A percentile compares a stretch with the other conserved stretches of the same genome.
These are phyloP conservation scores for Colletotrichum phormii DNA, from an alignment of 2,329 filamentous ascomycete species.

Conservation along the genomic window DNA sequence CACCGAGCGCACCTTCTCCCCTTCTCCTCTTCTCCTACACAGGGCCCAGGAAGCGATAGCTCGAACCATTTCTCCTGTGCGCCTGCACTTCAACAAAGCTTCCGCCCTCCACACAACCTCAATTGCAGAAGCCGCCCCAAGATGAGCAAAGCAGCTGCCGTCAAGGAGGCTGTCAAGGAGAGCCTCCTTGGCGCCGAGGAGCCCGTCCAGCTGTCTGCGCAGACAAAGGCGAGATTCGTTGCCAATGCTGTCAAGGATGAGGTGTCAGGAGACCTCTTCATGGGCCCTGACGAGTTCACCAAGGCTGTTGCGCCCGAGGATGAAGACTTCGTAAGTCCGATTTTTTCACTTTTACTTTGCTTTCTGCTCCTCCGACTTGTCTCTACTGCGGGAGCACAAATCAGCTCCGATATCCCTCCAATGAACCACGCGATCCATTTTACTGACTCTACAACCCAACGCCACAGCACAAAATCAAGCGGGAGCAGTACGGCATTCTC, in stretches of 20 bases:
- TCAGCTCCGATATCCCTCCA: slow-evolving; percentile 12
- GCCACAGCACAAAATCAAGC: slow-evolving; percentile 94
- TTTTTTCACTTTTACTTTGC: not conserved
- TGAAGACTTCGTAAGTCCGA: slow-evolving; percentile 86
- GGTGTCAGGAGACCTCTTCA: slow-evolving; percentile 79
- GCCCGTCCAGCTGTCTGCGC: slow-evolving; percentile 74
- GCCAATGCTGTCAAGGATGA: slow-evolving; percentile 81
- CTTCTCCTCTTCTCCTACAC: slow-evolving; percentile 14
- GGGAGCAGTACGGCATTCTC: slow-evolving; percentile 93
- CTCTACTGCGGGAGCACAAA: not conserved
- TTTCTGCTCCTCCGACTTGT: not conserved
- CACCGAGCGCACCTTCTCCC: slow-evolving; percentile 8
- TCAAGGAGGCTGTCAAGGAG: slow-evolving; percentile 83
- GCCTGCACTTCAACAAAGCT: not conserved
- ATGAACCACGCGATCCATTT: slow-evolving; percentile 16
- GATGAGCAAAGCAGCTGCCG: slow-evolving; percentile 58
- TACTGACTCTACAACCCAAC: slow-evolving; percentile 5
- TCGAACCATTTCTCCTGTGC: slow-evolving; percentile 2
- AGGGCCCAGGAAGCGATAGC: slow-evolving; percentile 18
- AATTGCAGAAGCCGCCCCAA: slow-evolving; percentile 35
- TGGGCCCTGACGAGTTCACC: slow-evolving; percentile 90
- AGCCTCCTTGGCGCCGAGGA: slow-evolving; percentile 75
- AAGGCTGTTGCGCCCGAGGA: slow-evolving; percentile 86
- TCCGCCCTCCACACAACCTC: not conserved
- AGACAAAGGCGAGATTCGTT: slow-evolving; percentile 81